Base-by-base conservation (phyloP, 2,329 filamentous ascomycete species). In the Aspergillus jensenii region DNA sequence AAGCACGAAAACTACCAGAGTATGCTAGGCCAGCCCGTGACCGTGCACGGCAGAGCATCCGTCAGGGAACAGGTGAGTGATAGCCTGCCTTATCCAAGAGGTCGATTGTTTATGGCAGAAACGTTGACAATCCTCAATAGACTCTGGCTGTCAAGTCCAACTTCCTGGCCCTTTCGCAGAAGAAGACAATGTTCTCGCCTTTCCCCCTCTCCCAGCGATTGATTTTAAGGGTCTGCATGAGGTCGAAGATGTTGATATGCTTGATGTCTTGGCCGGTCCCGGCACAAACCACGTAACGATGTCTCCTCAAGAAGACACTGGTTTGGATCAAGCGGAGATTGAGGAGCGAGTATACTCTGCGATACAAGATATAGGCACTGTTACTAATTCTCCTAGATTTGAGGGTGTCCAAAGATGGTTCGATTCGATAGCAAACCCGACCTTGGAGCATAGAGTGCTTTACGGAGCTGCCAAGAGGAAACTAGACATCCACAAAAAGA, bases 341-440 rank as follows among this genome's bases (percentile, higher is more conserved):
- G 9, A 51, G 33, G 37, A 54, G 58, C 57, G 31, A 23, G 60
- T 50, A 21, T 31, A 31, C 27, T 31, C 8, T 14, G 3, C 17
- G 6, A 2, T 1, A 17, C 43, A 6, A 15, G 2, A 11, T 14
- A 12, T 14, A 12, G 21, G 1, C 6, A 15, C 6, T 0, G 14
- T 46, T 41, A n/a, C 55, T 60, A 8, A 48, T 8, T 9, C 1
- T 23, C 31, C 7, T 19, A 66, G 64, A 21, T 65, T 63, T 19
- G 17, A 59, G 9, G 40, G 44, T 11, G 19, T 59, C 4, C 14
- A 65, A 23, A 21, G 19, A 12, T 55, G 58, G 49, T 66, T 50
- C 12, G 21, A 55, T 4, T 14, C 17, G 8, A 45, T 65, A 11
- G 5, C 45, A 3, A 50, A 52, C 12, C 61, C 58, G 8, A 60